Evolutionary conservation across 2,329 filamentous ascomycete genomes (phyloP), one percentile per base, ranked within the genome.

Genomic region (Phialophora verrucosa): DNA sequence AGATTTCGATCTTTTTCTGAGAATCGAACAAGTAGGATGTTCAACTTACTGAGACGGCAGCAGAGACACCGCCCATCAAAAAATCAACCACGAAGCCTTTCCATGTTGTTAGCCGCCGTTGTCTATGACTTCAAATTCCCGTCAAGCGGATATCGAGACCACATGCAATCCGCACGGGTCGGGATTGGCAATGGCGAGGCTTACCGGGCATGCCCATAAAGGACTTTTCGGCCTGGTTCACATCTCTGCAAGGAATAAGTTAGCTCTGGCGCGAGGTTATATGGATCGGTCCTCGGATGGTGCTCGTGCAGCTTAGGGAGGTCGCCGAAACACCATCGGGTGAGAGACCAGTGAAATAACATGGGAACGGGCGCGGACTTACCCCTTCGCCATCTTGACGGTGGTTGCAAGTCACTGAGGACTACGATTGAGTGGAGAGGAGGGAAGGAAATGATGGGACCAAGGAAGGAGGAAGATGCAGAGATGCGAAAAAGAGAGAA

Each of bases 41-140:
- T 44, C 2, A 17, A 63, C 71, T 67, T 64, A 72, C 71, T 83
- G 95, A 99, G 90, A 99, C 93, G 84, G 95, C 95, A 84, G 95
- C 95, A 81, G 95, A 97, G 77, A 99, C 91, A 97, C 95, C 95
- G 91, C 95, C 95, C 95, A 99, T 98, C 89, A 98, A 82, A 89
- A 98, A 98, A 87, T 98, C 94, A 80, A 96, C 92, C 81, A 97
- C 80, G 88, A 98, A 98, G 82, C 92, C 91, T 53, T 31, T 20
- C 42, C 14, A 32, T n/a, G 14, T 59, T 38, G 44, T 64, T 31
- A 62, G 51, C 44, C n/a, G 4, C 27, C n/a, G 70, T 71, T 49
- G 31, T 32, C 20, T 11, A 25, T 12, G 29, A 56, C 50, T 50
- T 42, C 55, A 57, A 42, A 53, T 38, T 7, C 27, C 44, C 29